These are phyloP conservation scores for Penicillium simplicissimum DNA, from an alignment of 495 filamentous ascomycete species.

Conservation along the genomic window DNA sequence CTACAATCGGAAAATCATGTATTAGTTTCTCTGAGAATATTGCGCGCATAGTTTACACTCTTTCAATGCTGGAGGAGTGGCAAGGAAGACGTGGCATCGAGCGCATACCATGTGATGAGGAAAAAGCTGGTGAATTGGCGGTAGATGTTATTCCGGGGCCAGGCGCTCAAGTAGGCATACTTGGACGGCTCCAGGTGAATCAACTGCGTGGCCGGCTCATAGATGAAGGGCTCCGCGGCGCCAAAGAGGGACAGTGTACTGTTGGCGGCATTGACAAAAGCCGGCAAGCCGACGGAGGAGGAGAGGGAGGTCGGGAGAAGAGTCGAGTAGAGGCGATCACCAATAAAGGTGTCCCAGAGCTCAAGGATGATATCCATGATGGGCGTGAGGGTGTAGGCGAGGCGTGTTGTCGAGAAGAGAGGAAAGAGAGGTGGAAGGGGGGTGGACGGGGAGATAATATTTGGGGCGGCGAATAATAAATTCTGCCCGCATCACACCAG, in stretches of 20 bases:
- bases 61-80: no score
- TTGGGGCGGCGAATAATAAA: conserved; percentile 29
- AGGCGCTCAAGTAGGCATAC: conserved; percentile 80
- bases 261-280: conserved; percentile 42
- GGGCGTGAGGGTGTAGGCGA: conserved; percentile 1
- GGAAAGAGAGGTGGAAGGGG: conserved; percentile 10
- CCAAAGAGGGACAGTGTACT: conserved; percentile 45
- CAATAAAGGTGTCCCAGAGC: conserved; percentile 77
- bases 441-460: conserved; percentile 1
- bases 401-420: conserved; percentile 1
- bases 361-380: conserved; percentile 91
- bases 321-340: conserved; percentile 77
- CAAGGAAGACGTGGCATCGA: background rate
- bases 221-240: conserved; percentile 55
- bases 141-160: conserved; percentile 76
- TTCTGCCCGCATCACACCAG: conserved; percentile 41
- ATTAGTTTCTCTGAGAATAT: background rate
- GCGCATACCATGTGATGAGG: conserved; percentile 77
- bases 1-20: conserved; percentile 42
- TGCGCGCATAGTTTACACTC: background rate
- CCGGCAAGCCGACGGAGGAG: conserved; percentile 46
- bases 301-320: conserved; percentile 62
- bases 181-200: conserved; percentile 68
- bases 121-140: conserved; percentile 77
- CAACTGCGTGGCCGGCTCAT: conserved; percentile 71